Evolutionary conservation across 2,329 filamentous ascomycete species (phyloP).

Genomic region (Fusarium praegraminearum): DNA sequence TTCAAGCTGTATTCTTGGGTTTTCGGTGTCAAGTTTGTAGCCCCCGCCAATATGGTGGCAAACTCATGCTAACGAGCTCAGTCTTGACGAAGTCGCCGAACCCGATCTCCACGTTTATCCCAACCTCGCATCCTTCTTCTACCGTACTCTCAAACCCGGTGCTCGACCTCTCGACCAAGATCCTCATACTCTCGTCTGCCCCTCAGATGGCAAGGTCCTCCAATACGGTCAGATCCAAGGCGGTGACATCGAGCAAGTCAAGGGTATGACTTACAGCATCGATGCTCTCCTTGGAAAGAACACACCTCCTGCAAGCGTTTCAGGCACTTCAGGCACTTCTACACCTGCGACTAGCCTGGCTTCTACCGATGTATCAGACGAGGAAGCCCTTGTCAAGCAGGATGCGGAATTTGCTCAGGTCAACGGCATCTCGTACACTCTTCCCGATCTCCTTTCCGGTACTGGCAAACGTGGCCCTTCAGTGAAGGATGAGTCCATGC

Average conservation of each 20-base stretch:
- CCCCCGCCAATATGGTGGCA: neutral
- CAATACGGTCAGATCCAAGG: constrained; percentile 93
- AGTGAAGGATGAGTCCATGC: constrained; percentile 79
- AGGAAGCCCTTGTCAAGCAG: constrained; percentile 77
- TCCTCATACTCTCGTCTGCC: constrained; percentile 83
- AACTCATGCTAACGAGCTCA: constrained; percentile 53
- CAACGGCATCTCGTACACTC: constrained; percentile 95
- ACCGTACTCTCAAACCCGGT: constrained; percentile 91
- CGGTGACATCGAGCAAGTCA: constrained; percentile 97
- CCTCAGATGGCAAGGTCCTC: constrained; percentile 89
- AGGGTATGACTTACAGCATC: constrained; percentile 97
- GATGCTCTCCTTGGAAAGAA: constrained; percentile 87
- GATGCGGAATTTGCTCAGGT: constrained; percentile 94
- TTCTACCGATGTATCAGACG: constrained; percentile 54
- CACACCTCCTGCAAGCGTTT: constrained; percentile 67
- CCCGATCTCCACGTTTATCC: constrained; percentile 89
- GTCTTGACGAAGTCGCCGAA: constrained; percentile 87
- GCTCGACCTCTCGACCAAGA: constrained; percentile 86
- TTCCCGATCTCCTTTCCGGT: constrained; percentile 90
- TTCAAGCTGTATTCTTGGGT: constrained; percentile 92
- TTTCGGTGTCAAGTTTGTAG: constrained; percentile 81
- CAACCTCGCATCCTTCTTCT: constrained; percentile 97
- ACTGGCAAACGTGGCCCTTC: constrained; percentile 58
- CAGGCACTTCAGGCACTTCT: constrained; percentile 53
- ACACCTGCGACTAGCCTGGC: constrained; percentile 43